Evolutionary conservation across 306 rosid species (phyloP).

Genomic region (Cucumis hystrix): DNA sequence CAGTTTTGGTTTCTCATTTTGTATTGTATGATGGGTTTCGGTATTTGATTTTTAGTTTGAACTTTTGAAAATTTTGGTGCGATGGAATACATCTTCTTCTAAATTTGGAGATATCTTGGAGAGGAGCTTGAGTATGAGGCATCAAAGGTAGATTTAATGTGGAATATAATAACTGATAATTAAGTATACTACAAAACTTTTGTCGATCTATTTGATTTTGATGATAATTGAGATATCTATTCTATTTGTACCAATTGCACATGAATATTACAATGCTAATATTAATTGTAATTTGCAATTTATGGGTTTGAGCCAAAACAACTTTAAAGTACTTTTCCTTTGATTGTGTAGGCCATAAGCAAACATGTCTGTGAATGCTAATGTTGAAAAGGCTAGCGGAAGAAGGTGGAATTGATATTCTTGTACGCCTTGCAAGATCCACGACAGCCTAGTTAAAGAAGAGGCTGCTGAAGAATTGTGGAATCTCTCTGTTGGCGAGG

Average conservation of each 20-base stretch:
- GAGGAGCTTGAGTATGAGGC: constrained; percentile 95
- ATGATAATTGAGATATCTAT: neutral
- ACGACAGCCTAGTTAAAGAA: constrained; percentile 87
- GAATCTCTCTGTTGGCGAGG: constrained; percentile 99
- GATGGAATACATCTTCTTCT: constrained; percentile 90
- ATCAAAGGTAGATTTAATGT: constrained; percentile 48
- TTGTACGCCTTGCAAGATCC: constrained; percentile 92
- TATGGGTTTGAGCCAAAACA: constrained; percentile 6
- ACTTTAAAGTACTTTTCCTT: neutral
- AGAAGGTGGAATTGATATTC: constrained; percentile 88
- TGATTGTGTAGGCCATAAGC: constrained; percentile 60
- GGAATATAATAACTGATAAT: neutral
- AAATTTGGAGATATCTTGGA: constrained; percentile 72
- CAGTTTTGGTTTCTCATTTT: too few species aligned
- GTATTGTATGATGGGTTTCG: too few species aligned
- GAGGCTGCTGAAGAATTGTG: constrained; percentile 99
- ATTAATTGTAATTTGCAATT: neutral
- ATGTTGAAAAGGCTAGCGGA: constrained; percentile 96
- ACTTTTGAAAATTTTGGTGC: constrained; percentile 13
- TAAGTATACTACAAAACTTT: neutral
- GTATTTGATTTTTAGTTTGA: too few species aligned
- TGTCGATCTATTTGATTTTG: neutral
- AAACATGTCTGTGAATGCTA: constrained; percentile 85
- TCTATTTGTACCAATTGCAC: neutral
- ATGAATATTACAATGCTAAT: neutral